Evolutionary conservation across 495 filamentous ascomycete species (phyloP).

Genomic region (Corynascus novoguineensis): DNA sequence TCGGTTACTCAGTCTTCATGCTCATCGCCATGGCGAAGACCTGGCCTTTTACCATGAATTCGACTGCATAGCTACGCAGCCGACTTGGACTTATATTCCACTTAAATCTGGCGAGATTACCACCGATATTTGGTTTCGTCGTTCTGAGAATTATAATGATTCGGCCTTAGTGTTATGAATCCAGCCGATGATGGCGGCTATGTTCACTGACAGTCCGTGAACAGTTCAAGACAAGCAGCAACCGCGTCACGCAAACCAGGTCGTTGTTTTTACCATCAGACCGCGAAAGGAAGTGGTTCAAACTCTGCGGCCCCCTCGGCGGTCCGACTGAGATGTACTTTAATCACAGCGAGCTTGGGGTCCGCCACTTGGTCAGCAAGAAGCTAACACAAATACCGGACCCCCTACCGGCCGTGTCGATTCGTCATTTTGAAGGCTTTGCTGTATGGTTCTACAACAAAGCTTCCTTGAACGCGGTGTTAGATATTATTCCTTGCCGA

Average conservation of each 20-base stretch:
- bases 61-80: neutral
- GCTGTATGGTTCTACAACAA: neutral
- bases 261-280: too few species aligned
- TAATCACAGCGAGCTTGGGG: neutral
- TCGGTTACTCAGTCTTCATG: neutral
- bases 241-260: too few species aligned
- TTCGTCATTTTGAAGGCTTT: neutral
- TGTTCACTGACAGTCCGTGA: neutral
- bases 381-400: neutral
- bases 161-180: neutral
- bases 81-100: slow-evolving; percentile 5
- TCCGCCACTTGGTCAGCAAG: neutral
- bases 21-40: neutral
- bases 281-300: too few species aligned
- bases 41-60: slow-evolving; percentile 3
- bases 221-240: too few species aligned
- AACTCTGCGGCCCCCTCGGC: too few species aligned
- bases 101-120: neutral
- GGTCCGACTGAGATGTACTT: too few species aligned
- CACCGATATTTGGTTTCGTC: neutral
- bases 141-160: too few species aligned
- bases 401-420: too few species aligned
- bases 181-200: neutral
- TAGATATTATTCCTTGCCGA: neutral
- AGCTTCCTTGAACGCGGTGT: neutral